Evolutionary conservation across 352 stramenopile genomes (phyloP), one percentile per base, ranked within the genome.

Genomic region (Phytophthora capsici): DNA sequence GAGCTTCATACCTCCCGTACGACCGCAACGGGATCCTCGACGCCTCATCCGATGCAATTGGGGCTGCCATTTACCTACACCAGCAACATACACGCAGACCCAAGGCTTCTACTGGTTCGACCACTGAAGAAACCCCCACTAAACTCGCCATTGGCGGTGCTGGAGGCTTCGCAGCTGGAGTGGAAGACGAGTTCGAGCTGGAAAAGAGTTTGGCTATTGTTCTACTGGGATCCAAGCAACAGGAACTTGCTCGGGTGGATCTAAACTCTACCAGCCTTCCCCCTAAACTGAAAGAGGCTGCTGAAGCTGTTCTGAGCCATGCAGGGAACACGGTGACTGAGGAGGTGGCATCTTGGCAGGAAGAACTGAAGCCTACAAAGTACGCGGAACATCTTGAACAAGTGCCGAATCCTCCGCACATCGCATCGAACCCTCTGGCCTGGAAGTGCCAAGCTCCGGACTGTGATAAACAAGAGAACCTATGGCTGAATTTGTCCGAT

Each of bases 401-500:
- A 41, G 57, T 95, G 0, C 69, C 80, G 23, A 73, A 77, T 23
- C 63, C 86, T 10, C 75, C 83, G 0, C 79, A 83, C 38, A 85
- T 96, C 49, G 80, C 85, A 41, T 89, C 86, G 0, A 91, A 91
- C 57, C 84, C 86, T 3, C 36, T 76, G 36, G 68, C 70, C 4
- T 96, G 88, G 80, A 93, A 90, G 51, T 98, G 92, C 66, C 78
- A 91, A 63, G 98, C 96, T 59, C 82, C 97, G 41, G 84, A 97
- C 47, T 98, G 88, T 68, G 97, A 98, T 44, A 97, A 98, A 69
- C 96, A 89, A 12, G 93, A 99, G 57, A 99, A 99, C 80, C 69
- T 99, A 30, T 99, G 98, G 98, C 75, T 99, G 20, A 99, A 99
- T 75, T 80, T 99, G 9, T 98, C 90, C 28, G 86, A 95, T 62